phyloP scores from a whole-genome alignment of 257 asterid species.

The Orobanche coerulescens region DNA sequence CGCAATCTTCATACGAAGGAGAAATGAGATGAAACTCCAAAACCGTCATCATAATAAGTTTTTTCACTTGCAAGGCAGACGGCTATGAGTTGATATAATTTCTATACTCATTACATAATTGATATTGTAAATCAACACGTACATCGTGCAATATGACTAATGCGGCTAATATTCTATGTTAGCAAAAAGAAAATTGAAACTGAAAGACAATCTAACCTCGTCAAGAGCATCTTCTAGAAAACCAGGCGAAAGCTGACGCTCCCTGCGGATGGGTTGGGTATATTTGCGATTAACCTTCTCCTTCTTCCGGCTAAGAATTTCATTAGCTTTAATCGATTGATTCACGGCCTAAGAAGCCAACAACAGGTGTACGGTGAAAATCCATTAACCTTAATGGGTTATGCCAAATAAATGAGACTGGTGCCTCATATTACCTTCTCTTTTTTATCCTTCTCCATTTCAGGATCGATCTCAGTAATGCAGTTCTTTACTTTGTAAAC shows the following conservation, averaged over 20 bases:
- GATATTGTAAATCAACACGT: too few relatives aligned
- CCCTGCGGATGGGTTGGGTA: constrained; percentile 79
- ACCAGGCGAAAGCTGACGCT: constrained; percentile 97
- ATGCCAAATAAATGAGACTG: constrained; percentile 1
- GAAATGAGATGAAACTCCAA: too few relatives aligned
- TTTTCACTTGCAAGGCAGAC: too few relatives aligned
- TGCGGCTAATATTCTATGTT: neutral
- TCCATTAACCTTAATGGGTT: constrained; percentile 12
- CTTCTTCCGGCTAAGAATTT: constrained; percentile 83
- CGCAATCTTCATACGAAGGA: too few relatives aligned
- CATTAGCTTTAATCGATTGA: constrained; percentile 86
- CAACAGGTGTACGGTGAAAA: neutral
- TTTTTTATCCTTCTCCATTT: constrained; percentile 94
- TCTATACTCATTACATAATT: too few relatives aligned
- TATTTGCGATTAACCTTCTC: constrained; percentile 90
- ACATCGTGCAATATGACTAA: too few relatives aligned
- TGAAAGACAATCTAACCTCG: constrained; percentile 48
- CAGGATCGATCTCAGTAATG: constrained; percentile 95
- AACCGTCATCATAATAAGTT: too few relatives aligned
- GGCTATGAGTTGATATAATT: too few relatives aligned
- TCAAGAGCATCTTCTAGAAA: constrained; percentile 90
- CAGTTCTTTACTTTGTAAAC: constrained; percentile 92
- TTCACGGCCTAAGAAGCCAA: constrained; percentile 56
- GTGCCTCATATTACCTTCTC: constrained; percentile 53
- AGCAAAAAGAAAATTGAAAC: neutral